Conservation (phyloP, 1,139 yeast genomes). For the Candida sp. region DNA sequence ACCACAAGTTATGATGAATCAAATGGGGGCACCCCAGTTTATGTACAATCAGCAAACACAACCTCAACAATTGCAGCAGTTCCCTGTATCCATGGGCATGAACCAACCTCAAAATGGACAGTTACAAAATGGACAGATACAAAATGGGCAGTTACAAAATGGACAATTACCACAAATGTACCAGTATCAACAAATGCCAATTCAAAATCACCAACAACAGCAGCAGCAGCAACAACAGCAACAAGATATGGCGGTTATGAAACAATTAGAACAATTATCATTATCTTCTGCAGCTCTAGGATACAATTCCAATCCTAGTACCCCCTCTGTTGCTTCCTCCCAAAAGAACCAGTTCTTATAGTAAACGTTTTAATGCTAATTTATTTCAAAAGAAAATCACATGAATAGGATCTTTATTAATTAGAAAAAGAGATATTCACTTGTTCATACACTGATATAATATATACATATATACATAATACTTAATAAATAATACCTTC, state of each 20-base stretch:
- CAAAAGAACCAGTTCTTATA: conserved; percentile 7
- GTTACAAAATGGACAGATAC: conserved; percentile 3
- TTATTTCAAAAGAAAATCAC: neutral
- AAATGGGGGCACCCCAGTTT: conserved; percentile 5
- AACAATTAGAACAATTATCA: conserved; percentile 47
- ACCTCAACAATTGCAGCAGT: conserved; percentile 5
- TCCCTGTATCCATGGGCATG: conserved; percentile 2
- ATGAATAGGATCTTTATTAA: neutral
- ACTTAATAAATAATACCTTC: neutral
- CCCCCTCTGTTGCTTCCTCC: conserved; percentile 23
- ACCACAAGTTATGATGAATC: conserved; percentile 6
- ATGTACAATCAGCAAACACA: conserved; percentile 7
- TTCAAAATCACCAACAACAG: conserved; percentile 11
- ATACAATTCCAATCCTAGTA: conserved; percentile 45
- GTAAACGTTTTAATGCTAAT: neutral
- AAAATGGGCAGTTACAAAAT: neutral
- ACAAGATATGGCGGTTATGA: conserved; percentile 39
- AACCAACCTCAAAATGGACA: conserved; percentile 6
- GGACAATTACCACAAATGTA: conserved; percentile 5
- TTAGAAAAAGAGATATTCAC: neutral
- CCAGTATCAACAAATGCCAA: conserved; percentile 7
- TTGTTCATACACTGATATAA: neutral
- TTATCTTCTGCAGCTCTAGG: conserved; percentile 50
- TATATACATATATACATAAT: neutral
- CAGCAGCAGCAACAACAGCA: conserved; percentile 13